phyloP scores from a whole-genome alignment of 371 early-diverging fungal genomes.

The Mortierella polycephala region DNA sequence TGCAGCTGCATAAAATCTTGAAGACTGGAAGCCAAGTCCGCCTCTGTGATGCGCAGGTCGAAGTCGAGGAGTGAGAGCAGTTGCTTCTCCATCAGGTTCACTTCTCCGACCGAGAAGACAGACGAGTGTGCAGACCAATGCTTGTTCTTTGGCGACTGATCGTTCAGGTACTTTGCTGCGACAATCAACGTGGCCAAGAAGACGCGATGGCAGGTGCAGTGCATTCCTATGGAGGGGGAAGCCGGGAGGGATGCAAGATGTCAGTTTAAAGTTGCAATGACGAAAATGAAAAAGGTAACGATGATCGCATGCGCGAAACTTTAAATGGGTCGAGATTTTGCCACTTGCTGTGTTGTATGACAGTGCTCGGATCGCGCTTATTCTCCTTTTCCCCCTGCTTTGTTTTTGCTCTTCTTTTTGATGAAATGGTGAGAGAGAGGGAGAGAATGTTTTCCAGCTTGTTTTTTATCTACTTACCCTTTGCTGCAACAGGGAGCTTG shows the following conservation, averaged over 20 bases:
- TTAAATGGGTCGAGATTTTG: neutral
- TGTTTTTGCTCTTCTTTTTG: neutral
- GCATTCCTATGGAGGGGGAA: constrained; percentile 63
- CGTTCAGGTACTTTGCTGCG: constrained; percentile 81
- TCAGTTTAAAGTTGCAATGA: neutral
- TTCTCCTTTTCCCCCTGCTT: too few relatives aligned
- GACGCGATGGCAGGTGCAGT: constrained; percentile 82
- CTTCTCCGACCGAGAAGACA: constrained; percentile 77
- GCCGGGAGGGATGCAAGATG: too few relatives aligned
- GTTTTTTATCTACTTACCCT: constrained; percentile 29
- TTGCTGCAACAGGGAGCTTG: constrained; percentile 51
- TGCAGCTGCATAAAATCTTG: constrained; percentile 47
- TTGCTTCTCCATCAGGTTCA: constrained; percentile 88
- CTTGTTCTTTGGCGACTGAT: constrained; percentile 81
- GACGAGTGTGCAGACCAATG: constrained; percentile 80
- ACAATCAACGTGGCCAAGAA: constrained; percentile 83
- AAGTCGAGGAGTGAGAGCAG: constrained; percentile 72
- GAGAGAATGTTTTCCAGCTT: neutral
- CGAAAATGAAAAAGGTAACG: neutral
- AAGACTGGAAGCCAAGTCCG: constrained; percentile 46
- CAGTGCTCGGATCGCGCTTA: neutral
- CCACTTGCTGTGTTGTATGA: neutral
- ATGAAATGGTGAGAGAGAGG: neutral
- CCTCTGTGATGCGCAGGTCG: constrained; percentile 56
- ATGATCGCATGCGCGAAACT: constrained; percentile 35